A percentile compares a stretch with the other conserved stretches of the same genome.
phyloP scores from a whole-genome alignment of 306 rosid species.

The Cucurbita moschata region DNA sequence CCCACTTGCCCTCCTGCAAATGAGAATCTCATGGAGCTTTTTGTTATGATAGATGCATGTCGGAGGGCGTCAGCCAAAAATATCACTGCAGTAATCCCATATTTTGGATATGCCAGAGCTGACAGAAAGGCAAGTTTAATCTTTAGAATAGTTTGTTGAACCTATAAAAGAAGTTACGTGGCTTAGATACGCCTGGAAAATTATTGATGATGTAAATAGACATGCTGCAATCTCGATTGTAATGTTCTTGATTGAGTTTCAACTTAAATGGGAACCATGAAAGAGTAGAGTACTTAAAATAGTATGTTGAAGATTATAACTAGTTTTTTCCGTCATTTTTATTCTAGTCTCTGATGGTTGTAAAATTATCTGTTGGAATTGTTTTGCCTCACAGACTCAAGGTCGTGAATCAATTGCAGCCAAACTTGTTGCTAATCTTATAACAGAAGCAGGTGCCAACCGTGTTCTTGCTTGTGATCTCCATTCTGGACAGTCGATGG shows the following conservation, averaged over 20 bases:
- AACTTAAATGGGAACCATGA: not conserved
- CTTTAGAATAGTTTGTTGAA: not conserved
- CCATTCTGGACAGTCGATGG: conserved; percentile 98
- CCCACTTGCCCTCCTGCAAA: conserved; percentile 94
- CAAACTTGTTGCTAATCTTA: conserved; percentile 95
- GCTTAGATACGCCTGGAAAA: not conserved
- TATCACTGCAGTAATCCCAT: conserved; percentile 85
- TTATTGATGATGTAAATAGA: not conserved
- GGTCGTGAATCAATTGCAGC: conserved; percentile 99
- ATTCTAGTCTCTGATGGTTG: not conserved
- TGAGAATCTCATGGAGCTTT: conserved; percentile 92
- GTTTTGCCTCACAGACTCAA: conserved; percentile 52
- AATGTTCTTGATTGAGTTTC: not conserved
- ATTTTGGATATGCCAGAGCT: conserved; percentile 97
- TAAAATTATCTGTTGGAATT: not conserved
- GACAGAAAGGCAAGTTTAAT: conserved; percentile 70
- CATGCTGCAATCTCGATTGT: not conserved
- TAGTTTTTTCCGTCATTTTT: not conserved
- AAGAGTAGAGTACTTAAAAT: not conserved
- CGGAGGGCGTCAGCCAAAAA: conserved; percentile 90
- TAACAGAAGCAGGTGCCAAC: conserved; percentile 97
- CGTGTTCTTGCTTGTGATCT: conserved; percentile 99
- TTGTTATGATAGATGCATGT: conserved; percentile 86
- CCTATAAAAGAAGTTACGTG: not conserved
- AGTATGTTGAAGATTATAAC: not conserved